These are phyloP conservation scores for Penicillium atrosanguineum DNA, from an alignment of 495 filamentous ascomycete genomes.

Conservation along the genomic window DNA sequence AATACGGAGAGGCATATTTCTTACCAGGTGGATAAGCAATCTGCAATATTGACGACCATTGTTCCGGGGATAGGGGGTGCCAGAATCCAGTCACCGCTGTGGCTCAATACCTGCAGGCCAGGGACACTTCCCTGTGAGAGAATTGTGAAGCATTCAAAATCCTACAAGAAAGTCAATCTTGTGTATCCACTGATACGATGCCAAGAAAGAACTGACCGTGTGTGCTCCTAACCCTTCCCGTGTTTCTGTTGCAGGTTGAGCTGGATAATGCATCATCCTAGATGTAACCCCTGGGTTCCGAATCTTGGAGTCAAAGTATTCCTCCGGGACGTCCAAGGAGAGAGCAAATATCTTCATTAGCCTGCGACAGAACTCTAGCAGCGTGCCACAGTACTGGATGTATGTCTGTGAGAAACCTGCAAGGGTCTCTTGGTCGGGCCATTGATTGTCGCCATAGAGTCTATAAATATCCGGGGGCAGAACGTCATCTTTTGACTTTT, in stretches of 20 bases:
- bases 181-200: background rate
- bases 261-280: constrained; percentile 46
- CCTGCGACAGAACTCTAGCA: constrained; percentile 29
- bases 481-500: constrained; percentile 13
- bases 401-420: constrained; percentile 18
- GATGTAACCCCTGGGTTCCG: constrained; percentile 42
- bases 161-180: constrained; percentile 10
- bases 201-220: constrained; percentile 20
- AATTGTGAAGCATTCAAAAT: constrained; percentile 49
- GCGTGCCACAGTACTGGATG: constrained; percentile 26
- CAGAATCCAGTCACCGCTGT: constrained; percentile 39
- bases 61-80: constrained; percentile 42
- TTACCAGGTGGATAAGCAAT: constrained; percentile 46
- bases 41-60: constrained; percentile 52
- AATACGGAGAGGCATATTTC: background rate
- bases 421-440: constrained; percentile 22
- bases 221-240: constrained; percentile 47
- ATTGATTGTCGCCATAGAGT: constrained; percentile 30
- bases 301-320: constrained; percentile 42
- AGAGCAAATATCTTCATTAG: constrained; percentile 47
- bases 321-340: constrained; percentile 39
- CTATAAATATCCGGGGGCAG: constrained; percentile 19
- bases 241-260: constrained; percentile 30
- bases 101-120: constrained; percentile 44
- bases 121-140: constrained; percentile 37